Conservation (phyloP, 2,329 filamentous ascomycete genomes). For the Dactylellina leptospora region DNA sequence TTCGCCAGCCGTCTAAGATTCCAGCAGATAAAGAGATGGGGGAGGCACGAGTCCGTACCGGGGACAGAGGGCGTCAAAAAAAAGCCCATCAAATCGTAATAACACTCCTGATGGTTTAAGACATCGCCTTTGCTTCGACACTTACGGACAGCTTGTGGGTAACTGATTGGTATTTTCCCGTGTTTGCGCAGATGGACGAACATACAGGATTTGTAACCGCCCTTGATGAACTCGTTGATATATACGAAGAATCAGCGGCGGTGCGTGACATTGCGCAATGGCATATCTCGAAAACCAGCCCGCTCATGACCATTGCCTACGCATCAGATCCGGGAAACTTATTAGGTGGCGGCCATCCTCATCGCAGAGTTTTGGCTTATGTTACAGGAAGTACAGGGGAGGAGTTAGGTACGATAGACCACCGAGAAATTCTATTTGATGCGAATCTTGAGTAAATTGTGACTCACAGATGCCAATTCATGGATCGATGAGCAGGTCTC, state of each 20-base stretch:
- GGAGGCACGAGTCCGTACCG: background rate
- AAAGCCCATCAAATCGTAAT: conserved; percentile 31
- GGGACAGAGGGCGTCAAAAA: conserved; percentile 23
- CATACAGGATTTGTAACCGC: conserved; percentile 40
- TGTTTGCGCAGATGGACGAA: conserved; percentile 8
- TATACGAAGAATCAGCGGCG: conserved; percentile 39
- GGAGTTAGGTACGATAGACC: conserved; percentile 24
- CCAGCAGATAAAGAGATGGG: background rate
- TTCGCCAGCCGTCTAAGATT: background rate
- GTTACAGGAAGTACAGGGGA: conserved; percentile 18
- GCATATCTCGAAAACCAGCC: conserved; percentile 32
- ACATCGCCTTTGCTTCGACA: no score
- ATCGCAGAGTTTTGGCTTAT: conserved; percentile 36
- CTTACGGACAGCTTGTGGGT: no score
- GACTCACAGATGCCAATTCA: background rate
- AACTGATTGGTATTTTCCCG: no score
- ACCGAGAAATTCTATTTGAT: background rate
- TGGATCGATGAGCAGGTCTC: background rate
- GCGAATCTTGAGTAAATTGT: no score
- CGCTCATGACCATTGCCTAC: conserved; percentile 33
- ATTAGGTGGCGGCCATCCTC: conserved; percentile 21
- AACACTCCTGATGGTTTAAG: background rate
- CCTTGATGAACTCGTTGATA: conserved; percentile 25
- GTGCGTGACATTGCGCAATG: conserved; percentile 31
- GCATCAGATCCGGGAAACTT: conserved; percentile 16